Percentiles rank a stretch among this genome's conserved stretches.
Evolutionary conservation across 176 grass and related monocot genomes (phyloP).

Genomic region (Pontederia paniculata): DNA sequence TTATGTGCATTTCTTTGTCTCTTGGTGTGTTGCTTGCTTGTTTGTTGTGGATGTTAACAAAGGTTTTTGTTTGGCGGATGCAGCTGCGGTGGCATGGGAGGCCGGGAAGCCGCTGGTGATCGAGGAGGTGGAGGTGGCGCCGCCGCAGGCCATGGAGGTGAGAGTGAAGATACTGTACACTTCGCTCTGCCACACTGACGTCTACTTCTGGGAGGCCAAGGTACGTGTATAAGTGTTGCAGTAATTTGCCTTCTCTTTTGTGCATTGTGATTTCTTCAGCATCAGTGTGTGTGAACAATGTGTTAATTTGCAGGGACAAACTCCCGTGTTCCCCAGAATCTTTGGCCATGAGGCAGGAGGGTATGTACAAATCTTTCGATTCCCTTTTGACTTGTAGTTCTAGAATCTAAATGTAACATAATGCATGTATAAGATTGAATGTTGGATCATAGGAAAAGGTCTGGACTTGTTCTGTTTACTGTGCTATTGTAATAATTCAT

Average conservation of each 20-base stretch:
- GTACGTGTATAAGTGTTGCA: neutral
- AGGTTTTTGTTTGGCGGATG: neutral
- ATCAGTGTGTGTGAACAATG: neutral
- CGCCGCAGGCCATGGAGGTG: neutral
- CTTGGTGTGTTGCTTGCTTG: too few relatives aligned
- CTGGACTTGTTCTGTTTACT: too few relatives aligned
- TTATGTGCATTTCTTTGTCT: too few relatives aligned
- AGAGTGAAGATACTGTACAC: neutral
- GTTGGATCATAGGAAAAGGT: too few relatives aligned
- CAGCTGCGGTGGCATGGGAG: neutral
- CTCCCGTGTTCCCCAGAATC: neutral
- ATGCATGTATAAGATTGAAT: too few relatives aligned
- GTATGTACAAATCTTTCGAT: neutral
- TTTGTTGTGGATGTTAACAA: neutral
- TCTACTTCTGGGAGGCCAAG: constrained; percentile 1
- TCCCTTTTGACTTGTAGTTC: neutral
- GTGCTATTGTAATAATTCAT: too few relatives aligned
- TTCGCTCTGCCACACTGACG: neutral
- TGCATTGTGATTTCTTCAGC: neutral
- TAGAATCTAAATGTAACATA: too few relatives aligned
- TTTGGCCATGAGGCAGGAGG: neutral
- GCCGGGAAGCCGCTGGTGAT: neutral
- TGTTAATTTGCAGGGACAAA: neutral
- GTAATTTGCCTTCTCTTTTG: neutral
- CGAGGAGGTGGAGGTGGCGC: neutral